Conservation (phyloP, 305 asterid genomes). For the Rubia peregrina region DNA sequence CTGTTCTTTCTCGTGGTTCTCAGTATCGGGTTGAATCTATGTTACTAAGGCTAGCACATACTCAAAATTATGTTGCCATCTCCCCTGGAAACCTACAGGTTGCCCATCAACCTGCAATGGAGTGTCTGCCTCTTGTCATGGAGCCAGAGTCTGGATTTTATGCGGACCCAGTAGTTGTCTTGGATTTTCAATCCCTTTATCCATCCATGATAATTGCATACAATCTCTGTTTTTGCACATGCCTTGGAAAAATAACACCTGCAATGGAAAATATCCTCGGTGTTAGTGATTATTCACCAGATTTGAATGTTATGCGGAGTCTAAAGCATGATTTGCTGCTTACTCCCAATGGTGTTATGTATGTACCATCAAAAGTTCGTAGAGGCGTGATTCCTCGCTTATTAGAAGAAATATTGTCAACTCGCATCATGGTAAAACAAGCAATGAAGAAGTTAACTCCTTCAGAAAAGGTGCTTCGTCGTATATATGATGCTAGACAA, state of each 20-base stretch:
- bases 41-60: constrained; percentile 85
- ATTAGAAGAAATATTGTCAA: constrained; percentile 85
- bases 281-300: constrained; percentile 71
- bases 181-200: constrained; percentile 97
- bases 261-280: constrained; percentile 57
- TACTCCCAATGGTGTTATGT: constrained; percentile 88
- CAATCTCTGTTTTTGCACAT: constrained; percentile 91
- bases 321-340: constrained; percentile 56
- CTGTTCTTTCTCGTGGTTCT: constrained; percentile 95
- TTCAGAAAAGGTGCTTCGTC: constrained; percentile 65
- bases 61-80: constrained; percentile 90
- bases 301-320: constrained; percentile 36
- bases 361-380: constrained; percentile 68
- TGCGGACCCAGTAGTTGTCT: constrained; percentile 87
- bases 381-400: constrained; percentile 87
- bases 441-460: constrained; percentile 83
- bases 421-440: constrained; percentile 96
- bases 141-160: constrained; percentile 95
- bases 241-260: constrained; percentile 74
- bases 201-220: constrained; percentile 97
- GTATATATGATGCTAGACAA: constrained; percentile 90
- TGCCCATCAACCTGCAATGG: constrained; percentile 97
- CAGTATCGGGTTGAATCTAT: constrained; percentile 98
- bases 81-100: constrained; percentile 96
- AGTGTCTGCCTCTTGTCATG: constrained; percentile 96